Evolutionary conservation across 2,329 filamentous ascomycete genomes (phyloP), one percentile per base, ranked within the genome.

Genomic region (Fusarium sp.): DNA sequence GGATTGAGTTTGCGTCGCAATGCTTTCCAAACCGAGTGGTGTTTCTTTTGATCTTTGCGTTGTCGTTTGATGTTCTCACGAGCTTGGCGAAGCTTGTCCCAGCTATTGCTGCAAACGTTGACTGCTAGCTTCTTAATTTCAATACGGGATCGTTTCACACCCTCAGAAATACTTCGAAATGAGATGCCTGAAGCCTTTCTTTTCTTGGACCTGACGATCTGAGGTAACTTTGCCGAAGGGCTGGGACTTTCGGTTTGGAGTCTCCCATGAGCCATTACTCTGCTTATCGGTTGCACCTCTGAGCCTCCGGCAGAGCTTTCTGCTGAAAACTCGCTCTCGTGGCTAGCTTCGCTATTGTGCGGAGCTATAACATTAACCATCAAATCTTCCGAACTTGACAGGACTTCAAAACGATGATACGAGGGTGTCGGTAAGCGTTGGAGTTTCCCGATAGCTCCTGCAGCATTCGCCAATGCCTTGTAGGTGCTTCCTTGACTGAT

Each of bases 21-120:
- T 25, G 75, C 69, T 55, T 72, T 78, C 78, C 71, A 79, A 3
- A 71, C 73, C 24, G 74, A 71, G 43, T 76, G 77, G 32, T 76
- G 75, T 44, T 65, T 66, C 41, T 64, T 73, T 41, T 77, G 74
- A 20, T 66, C 57, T 18, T 72, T 69, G 15, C 68, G 67, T 34
- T 75, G 77, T 25, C 73, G 67, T 62, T 71, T 78, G 55, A 78
- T 71, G 41, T 71, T 75, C 12, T 68, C 72, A 41, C 73, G 74
- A 34, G 73, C 75, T 16, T 72, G 64, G 34, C 58, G 69, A 29
- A 81, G 60, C 25, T 73, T 75, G 6, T 65, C 73, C 16, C 67
- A 71, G 55, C 79, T 64, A 6, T 63, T 69, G 7, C 58, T 70
- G 49, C 72, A 79, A 24, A 80, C 65, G 20, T 63, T 74, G 40